These are phyloP conservation scores for Trametes sanguinea DNA, from an alignment of 768 basidiomycete genomes.

Conservation along the genomic window DNA sequence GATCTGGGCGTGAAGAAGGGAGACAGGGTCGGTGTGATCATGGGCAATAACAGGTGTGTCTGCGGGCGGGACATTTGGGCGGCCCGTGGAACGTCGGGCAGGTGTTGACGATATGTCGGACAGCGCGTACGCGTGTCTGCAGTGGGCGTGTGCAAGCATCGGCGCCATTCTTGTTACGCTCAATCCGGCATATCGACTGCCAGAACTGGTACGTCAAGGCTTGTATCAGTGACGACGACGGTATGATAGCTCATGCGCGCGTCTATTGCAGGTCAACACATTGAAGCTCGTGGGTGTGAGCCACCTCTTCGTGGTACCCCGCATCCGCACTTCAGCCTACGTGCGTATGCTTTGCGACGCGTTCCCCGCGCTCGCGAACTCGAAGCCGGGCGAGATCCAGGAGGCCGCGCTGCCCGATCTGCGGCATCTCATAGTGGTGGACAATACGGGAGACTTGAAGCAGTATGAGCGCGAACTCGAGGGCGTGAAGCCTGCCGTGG, in stretches of 20 bases:
- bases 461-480: constrained; percentile 43
- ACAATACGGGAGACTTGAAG: constrained; percentile 48
- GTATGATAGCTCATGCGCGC: no score
- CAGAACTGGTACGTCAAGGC: constrained; percentile 64
- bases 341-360: constrained; percentile 57
- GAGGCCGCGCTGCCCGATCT: constrained; percentile 61
- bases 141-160: constrained; percentile 85
- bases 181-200: constrained; percentile 76
- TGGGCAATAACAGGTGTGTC: constrained; percentile 82
- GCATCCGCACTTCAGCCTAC: constrained; percentile 65
- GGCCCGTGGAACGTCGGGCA: background rate
- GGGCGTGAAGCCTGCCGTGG: constrained; percentile 53
- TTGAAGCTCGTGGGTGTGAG: constrained; percentile 65
- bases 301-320: constrained; percentile 73
- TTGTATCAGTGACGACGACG: background rate
- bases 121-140: constrained; percentile 77
- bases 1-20: constrained; percentile 71
- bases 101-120: background rate
- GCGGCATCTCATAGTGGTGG: constrained; percentile 64
- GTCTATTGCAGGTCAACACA: constrained; percentile 49
- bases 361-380: constrained; percentile 55
- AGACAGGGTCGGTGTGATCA: constrained; percentile 75
- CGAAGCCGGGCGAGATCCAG: constrained; percentile 56
- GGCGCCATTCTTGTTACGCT: constrained; percentile 84
- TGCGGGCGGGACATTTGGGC: background rate